phyloP scores from a whole-genome alignment of 2,329 filamentous ascomycete genomes.

The Trichophyton simii region DNA sequence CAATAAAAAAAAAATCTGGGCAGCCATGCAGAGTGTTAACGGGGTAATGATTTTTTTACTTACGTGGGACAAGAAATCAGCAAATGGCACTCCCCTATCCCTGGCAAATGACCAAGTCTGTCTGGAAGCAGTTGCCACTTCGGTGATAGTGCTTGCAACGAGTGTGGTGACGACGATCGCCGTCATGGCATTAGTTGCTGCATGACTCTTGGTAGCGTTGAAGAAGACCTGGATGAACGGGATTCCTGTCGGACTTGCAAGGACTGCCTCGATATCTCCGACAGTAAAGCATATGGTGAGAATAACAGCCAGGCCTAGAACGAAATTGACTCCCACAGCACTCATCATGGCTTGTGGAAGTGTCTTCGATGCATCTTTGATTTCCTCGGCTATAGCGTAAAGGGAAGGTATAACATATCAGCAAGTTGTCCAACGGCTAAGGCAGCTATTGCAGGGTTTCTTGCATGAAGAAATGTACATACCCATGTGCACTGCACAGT shows the following conservation, averaged over 20 bases:
- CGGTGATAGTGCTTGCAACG: slow-evolving; percentile 39
- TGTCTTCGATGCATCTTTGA: slow-evolving; percentile 36
- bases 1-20: neutral
- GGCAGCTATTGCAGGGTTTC: neutral
- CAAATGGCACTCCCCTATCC: slow-evolving; percentile 31
- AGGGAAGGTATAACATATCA: neutral
- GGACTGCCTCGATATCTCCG: slow-evolving; percentile 35
- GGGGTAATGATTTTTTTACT: slow-evolving; percentile 6
- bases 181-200: slow-evolving; percentile 40
- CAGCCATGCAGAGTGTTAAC: neutral
- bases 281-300: slow-evolving; percentile 45
- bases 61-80: slow-evolving; percentile 28
- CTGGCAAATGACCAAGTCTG: slow-evolving; percentile 45
- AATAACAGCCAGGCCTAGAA: slow-evolving; percentile 45
- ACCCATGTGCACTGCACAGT: slow-evolving; percentile 37
- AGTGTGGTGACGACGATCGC: slow-evolving; percentile 39
- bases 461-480: slow-evolving; percentile 13
- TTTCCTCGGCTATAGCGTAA: slow-evolving; percentile 26
- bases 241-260: slow-evolving; percentile 38
- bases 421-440: slow-evolving; percentile 1
- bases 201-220: slow-evolving; percentile 37
- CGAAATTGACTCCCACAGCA: slow-evolving; percentile 39
- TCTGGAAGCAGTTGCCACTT: slow-evolving; percentile 46
- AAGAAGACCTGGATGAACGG: slow-evolving; percentile 50
- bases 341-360: slow-evolving; percentile 42